Evolutionary conservation across 2,329 filamentous ascomycete genomes (phyloP), one percentile per base, ranked within the genome.

Genomic region (Pseudogymnoascus sp.): DNA sequence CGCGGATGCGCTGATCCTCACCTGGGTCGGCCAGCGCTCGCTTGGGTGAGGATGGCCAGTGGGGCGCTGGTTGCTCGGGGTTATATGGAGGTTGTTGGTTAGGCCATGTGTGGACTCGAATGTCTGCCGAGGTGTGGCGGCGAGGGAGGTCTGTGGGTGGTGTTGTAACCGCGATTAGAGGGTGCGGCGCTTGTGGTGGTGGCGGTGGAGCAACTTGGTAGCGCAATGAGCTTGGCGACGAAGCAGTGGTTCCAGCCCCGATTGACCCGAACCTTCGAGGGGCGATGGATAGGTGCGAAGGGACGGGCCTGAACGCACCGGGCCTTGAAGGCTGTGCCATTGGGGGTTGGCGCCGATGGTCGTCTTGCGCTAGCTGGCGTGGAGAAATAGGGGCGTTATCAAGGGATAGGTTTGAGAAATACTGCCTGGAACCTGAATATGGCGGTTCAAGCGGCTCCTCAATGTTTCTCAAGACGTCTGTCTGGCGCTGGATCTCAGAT

Each of bases 61-160:
- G 84, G 36, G 79, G 75, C 14, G 81, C 82, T 61, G 80, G 81
- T 65, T 84, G 80, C 9, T 85, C 85, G 3, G 87, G 86, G 6
- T 83, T 80, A 71, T 86, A 89, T 9, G 87, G 89, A 4, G 88
- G 89, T 25, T 84, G 89, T 25, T 84, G 80, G 74, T 80, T 6
- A 80, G 80, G 87, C 86, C 90, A 93, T 38, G 89, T 91, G 72
- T 92, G 89, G 69, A 92, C 88, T 61, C 94, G 88, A 68, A 99
- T 97, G 73, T 99, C 94, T 63, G 94, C 94, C 39, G 92, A 93
- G 1, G 94, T 99, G 75, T 99, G 94, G 65, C 93, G 85, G 66
- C 93, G 87, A 49, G 86, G 84, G 55, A 96, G 80, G 69, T 86
- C 92, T 62, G 85, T 83, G 36, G 87, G 85, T 35, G 85, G 83